Conservation (phyloP, 129 eudicot genomes). For the Arctium lappa region DNA sequence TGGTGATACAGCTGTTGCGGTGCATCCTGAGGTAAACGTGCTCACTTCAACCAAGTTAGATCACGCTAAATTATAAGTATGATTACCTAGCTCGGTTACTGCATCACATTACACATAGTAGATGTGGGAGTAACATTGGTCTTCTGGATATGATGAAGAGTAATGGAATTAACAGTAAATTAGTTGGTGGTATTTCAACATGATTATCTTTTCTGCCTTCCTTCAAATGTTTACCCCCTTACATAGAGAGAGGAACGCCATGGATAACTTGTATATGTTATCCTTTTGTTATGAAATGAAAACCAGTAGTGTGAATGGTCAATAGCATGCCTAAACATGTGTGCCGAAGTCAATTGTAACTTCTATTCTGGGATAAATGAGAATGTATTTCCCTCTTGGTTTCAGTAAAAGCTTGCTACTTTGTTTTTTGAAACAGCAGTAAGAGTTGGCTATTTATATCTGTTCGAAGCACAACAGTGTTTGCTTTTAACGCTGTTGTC, state of each 20-base stretch:
- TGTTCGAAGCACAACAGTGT: neutral
- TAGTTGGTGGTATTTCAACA: neutral
- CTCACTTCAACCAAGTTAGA: constrained; percentile 6
- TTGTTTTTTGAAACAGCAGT: neutral
- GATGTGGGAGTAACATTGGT: neutral
- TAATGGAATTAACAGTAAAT: neutral
- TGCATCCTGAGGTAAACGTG: constrained; percentile 76
- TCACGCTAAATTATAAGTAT: neutral
- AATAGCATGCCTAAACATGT: neutral
- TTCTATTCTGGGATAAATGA: neutral
- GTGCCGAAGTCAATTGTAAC: neutral
- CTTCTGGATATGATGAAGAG: neutral
- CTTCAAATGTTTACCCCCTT: neutral
- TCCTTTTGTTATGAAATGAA: neutral
- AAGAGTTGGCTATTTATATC: neutral
- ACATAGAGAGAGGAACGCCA: neutral
- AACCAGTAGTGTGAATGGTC: neutral
- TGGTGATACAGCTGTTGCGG: constrained; percentile 97
- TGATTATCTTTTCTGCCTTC: neutral
- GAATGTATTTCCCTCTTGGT: neutral
- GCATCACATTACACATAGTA: neutral
- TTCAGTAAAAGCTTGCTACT: neutral
- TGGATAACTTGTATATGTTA: neutral
- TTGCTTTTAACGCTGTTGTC: neutral
- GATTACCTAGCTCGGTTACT: neutral